Evolutionary conservation across 2,329 filamentous ascomycete genomes (phyloP).

Genomic region (Microdochium paspali): DNA sequence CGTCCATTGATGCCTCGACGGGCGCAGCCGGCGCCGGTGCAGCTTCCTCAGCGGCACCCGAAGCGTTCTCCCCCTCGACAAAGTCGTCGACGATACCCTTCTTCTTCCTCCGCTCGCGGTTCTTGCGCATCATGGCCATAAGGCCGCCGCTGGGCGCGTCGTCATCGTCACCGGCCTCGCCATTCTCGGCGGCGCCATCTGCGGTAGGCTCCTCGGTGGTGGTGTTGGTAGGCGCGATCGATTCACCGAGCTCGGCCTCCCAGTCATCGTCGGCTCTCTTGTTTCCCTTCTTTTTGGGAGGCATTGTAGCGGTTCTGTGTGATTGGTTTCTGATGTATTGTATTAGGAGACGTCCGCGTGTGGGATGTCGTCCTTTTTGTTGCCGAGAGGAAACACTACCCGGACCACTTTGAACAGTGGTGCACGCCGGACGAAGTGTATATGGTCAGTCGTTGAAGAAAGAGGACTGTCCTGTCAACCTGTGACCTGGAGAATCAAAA

Average conservation of each 20-base stretch:
- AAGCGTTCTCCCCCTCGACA: conserved; percentile 57
- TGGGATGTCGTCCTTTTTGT: not conserved
- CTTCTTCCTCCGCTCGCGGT: conserved; percentile 81
- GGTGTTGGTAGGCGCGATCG: conserved; percentile 51
- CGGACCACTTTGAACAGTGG: not conserved
- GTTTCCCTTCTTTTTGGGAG: conserved; percentile 87
- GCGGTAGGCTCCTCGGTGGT: conserved; percentile 37
- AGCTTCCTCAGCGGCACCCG: conserved; percentile 29
- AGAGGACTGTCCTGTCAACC: not conserved
- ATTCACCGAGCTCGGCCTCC: conserved; percentile 87
- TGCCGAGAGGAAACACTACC: not conserved
- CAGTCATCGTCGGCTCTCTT: conserved; percentile 86
- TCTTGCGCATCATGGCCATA: conserved; percentile 73
- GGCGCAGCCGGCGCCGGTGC: conserved; percentile 58
- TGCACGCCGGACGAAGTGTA: not conserved
- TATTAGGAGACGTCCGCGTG: not conserved
- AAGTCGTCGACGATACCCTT: conserved; percentile 70
- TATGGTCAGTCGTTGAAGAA: not conserved
- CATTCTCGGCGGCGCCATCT: conserved; percentile 37
- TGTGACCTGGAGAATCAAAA: not conserved
- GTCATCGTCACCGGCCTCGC: conserved; percentile 45
- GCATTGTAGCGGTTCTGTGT: conserved; percentile 47
- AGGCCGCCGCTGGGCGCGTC: conserved; percentile 54
- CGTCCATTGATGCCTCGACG: conserved; percentile 71
- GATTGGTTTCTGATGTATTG: not conserved